These are phyloP conservation scores for Fusarium sp. DNA, from an alignment of 2,329 filamentous ascomycete species.

Conservation along the genomic window DNA sequence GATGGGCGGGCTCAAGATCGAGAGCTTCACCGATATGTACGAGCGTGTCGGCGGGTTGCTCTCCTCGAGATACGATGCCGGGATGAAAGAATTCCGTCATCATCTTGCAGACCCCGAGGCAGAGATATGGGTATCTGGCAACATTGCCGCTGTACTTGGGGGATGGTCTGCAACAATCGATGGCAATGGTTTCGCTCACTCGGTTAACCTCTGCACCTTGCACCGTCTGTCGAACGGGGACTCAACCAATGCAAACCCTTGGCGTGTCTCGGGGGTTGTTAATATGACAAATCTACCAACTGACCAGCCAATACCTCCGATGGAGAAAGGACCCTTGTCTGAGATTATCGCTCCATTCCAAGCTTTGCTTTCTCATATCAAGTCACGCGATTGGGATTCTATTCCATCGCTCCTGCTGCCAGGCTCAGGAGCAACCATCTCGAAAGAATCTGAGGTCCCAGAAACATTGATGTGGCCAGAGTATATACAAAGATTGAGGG, in stretches of 20 bases:
- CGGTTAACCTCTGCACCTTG: neutral
- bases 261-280: neutral
- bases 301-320: neutral
- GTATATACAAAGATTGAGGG: neutral
- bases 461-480: neutral
- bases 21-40: neutral
- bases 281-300: neutral
- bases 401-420: neutral
- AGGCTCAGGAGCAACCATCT: neutral
- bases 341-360: neutral
- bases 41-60: slow-evolving; percentile 5
- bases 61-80: neutral
- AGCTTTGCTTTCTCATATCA: neutral
- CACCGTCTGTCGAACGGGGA: neutral
- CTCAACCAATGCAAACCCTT: neutral
- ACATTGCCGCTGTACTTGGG: slow-evolving; percentile 4
- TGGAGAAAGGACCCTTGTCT: neutral
- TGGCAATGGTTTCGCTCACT: neutral
- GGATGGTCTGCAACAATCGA: slow-evolving; percentile 3
- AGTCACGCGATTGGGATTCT: neutral
- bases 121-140: neutral
- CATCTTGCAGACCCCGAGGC: neutral
- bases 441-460: neutral
- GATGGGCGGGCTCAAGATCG: slow-evolving; percentile 6
- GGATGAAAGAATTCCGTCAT: neutral